phyloP scores from a whole-genome alignment of 2,329 filamentous ascomycete genomes.

The Aphanocladium album region DNA sequence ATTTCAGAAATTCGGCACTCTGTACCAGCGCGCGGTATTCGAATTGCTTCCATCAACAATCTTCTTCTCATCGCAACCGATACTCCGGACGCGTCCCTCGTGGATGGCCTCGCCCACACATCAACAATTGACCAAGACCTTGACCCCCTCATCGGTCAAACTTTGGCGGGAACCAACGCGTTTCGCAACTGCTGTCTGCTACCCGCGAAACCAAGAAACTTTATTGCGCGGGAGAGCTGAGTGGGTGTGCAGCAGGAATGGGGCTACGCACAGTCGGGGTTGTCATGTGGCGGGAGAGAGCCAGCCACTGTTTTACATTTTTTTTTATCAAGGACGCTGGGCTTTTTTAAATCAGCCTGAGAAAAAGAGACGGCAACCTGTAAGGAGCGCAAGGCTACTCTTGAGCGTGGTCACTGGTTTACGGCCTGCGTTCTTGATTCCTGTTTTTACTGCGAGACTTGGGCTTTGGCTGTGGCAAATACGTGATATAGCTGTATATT shows the following conservation, averaged over 20 bases:
- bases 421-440: background rate
- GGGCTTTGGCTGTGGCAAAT: slow-evolving; percentile 8
- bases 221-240: background rate
- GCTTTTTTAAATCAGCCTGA: background rate
- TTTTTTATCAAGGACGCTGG: background rate
- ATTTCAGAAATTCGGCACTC: background rate
- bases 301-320: background rate
- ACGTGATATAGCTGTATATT: slow-evolving; percentile 28
- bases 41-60: background rate
- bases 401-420: background rate
- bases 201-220: background rate
- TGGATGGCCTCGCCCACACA: background rate
- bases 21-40: background rate
- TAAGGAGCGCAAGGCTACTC: background rate
- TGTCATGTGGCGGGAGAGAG: background rate
- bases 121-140: background rate
- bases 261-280: background rate
- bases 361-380: background rate
- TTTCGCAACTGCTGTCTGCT: background rate
- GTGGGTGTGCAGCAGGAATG: background rate
- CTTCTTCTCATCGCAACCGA: background rate
- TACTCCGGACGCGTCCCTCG: background rate
- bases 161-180: background rate
- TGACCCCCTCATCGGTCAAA: background rate
- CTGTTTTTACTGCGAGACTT: background rate